A percentile compares a stretch with the other conserved stretches of the same genome.
Evolutionary conservation across 108 stramenopile genomes (phyloP).

Genomic region (Chaetoceros muelleri): DNA sequence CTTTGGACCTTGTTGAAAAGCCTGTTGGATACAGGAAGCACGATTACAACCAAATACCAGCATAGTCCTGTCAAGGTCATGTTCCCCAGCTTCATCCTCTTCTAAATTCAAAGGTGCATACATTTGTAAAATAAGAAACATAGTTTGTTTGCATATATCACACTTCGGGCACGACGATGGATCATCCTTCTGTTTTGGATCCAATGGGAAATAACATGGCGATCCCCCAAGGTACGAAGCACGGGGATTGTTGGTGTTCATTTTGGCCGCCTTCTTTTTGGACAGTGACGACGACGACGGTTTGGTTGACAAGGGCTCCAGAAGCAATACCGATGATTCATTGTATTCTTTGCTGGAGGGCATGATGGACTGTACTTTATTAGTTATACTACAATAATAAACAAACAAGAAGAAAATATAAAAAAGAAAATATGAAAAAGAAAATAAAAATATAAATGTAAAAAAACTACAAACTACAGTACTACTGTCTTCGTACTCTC

Average conservation of each 20-base stretch:
- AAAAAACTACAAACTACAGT: too few relatives aligned
- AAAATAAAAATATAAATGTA: too few relatives aligned
- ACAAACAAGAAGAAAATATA: too few relatives aligned
- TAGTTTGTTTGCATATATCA: constrained; percentile 23
- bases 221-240: constrained; percentile 54
- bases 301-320: background rate
- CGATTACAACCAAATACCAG: constrained; percentile 47
- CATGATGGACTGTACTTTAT: too few relatives aligned
- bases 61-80: constrained; percentile 24
- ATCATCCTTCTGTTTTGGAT: constrained; percentile 6
- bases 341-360: too few relatives aligned
- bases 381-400: too few relatives aligned
- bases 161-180: constrained; percentile 20
- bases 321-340: background rate
- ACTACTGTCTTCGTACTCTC: too few relatives aligned
- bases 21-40: constrained; percentile 32
- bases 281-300: too few relatives aligned
- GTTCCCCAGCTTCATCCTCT: background rate
- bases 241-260: constrained; percentile 11
- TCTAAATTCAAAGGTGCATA: constrained; percentile 20
- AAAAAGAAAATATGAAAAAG: too few relatives aligned
- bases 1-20: background rate
- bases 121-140: constrained; percentile 52
- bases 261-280: background rate
- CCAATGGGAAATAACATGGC: constrained; percentile 16